phyloP scores from a whole-genome alignment of 768 basidiomycete genomes.

The Phylloporus arenicola region DNA sequence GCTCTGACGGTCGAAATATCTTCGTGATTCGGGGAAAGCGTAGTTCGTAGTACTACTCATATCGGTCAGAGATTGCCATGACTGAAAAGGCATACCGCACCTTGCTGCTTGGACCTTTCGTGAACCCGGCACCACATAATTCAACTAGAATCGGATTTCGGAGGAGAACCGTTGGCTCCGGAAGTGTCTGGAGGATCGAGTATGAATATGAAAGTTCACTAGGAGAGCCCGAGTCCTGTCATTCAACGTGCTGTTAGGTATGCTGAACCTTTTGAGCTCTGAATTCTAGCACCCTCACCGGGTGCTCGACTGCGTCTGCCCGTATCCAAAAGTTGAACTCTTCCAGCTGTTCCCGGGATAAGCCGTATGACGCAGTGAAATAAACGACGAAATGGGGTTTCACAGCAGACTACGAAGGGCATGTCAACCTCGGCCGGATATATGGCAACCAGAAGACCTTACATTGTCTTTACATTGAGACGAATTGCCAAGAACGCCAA shows the following conservation, averaged over 20 bases:
- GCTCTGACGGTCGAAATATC: slow-evolving; percentile 53
- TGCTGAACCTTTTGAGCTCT: background rate
- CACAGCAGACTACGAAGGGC: slow-evolving; percentile 31
- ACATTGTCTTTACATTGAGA: slow-evolving; percentile 38
- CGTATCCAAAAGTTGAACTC: slow-evolving; percentile 61
- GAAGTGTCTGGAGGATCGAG: slow-evolving; percentile 42
- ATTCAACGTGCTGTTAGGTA: background rate
- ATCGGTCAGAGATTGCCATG: background rate
- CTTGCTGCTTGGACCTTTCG: slow-evolving; percentile 53
- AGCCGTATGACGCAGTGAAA: slow-evolving; percentile 74
- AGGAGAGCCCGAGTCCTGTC: slow-evolving; percentile 3
- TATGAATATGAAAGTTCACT: slow-evolving; percentile 50
- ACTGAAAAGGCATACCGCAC: slow-evolving; percentile 34
- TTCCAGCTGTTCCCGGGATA: slow-evolving; percentile 62
- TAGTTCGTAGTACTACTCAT: slow-evolving; percentile 66
- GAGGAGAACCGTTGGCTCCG: slow-evolving; percentile 53
- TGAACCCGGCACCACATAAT: slow-evolving; percentile 79
- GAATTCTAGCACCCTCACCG: slow-evolving; percentile 8
- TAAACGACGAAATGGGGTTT: slow-evolving; percentile 66
- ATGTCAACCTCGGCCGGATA: background rate
- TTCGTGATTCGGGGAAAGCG: slow-evolving; percentile 81
- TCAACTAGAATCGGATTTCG: slow-evolving; percentile 62
- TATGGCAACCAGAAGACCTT: slow-evolving; percentile 13
- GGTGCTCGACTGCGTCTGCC: slow-evolving; percentile 23
- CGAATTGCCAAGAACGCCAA: slow-evolving; percentile 59